Conservation (phyloP, 768 basidiomycete species). For the Cytidiella melzeri region DNA sequence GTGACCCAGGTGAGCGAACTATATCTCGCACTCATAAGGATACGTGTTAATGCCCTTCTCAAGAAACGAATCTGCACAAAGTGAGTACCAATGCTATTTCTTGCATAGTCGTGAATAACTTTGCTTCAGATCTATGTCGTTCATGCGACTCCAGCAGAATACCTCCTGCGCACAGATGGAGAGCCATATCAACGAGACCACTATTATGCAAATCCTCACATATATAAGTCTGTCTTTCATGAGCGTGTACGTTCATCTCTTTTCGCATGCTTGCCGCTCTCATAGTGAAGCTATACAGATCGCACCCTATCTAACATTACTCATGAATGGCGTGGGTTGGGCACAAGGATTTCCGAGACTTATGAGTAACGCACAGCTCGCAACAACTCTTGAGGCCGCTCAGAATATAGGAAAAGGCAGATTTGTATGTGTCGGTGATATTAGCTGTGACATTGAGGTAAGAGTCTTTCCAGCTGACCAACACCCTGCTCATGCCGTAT, state of each 20-base stretch:
- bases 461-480: too few species aligned
- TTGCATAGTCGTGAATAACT: neutral
- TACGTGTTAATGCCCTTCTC: too few species aligned
- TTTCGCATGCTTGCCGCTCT: neutral
- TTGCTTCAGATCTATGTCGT: constrained; percentile 62
- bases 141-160: constrained; percentile 63
- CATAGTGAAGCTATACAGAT: constrained; percentile 56
- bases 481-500: too few species aligned
- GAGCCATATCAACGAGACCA: constrained; percentile 50
- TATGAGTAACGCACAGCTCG: constrained; percentile 63
- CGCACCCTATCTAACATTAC: constrained; percentile 78
- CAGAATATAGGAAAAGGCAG: constrained; percentile 41
- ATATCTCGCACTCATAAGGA: neutral
- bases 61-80: constrained; percentile 55
- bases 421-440: constrained; percentile 75
- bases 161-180: constrained; percentile 57
- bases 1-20: constrained; percentile 37
- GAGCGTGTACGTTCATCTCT: constrained; percentile 51
- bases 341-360: constrained; percentile 69
- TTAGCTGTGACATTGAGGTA: constrained; percentile 84
- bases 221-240: constrained; percentile 63
- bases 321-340: constrained; percentile 89
- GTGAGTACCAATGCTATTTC: constrained; percentile 24
- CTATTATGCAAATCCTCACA: constrained; percentile 69
- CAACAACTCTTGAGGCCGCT: constrained; percentile 41